These are phyloP conservation scores for Fusarium nisikadoi DNA, from an alignment of 2,329 filamentous ascomycete species.

Conservation along the genomic window DNA sequence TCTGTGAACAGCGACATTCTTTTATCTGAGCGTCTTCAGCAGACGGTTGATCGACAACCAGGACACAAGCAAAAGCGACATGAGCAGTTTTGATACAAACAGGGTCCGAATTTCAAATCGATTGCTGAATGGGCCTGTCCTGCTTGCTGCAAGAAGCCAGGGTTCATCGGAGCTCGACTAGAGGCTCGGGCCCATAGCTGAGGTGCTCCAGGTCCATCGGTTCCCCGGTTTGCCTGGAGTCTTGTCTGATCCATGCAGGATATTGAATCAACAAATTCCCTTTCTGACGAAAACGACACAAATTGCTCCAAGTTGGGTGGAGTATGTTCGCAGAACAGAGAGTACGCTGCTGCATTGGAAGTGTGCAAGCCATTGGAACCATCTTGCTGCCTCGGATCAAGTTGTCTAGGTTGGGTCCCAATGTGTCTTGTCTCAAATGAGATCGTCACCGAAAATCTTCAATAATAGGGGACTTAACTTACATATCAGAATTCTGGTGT, in stretches of 20 bases:
- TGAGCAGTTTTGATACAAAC: slow-evolving; percentile 11
- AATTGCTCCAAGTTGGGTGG: neutral
- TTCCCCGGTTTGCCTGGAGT: slow-evolving; percentile 40
- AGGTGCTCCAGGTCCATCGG: slow-evolving; percentile 38
- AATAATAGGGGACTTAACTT: slow-evolving; percentile 1
- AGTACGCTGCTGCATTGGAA: neutral
- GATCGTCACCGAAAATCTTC: slow-evolving; percentile 10
- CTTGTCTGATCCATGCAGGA: slow-evolving; percentile 23
- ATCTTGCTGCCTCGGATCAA: neutral
- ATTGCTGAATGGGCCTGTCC: neutral
- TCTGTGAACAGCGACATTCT: neutral
- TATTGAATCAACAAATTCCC: neutral
- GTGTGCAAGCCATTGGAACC: neutral
- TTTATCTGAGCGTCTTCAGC: slow-evolving; percentile 3
- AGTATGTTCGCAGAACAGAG: neutral
- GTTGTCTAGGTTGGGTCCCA: neutral
- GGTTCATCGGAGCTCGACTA: slow-evolving; percentile 29
- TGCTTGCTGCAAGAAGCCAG: slow-evolving; percentile 8
- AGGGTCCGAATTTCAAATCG: slow-evolving; percentile 23
- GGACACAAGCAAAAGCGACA: slow-evolving; percentile 19
- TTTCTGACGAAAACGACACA: neutral
- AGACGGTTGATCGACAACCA: slow-evolving; percentile 27
- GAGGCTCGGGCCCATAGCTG: slow-evolving; percentile 30
- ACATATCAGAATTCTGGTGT: slow-evolving; percentile 10
- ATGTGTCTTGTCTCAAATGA: slow-evolving; percentile 13